These are phyloP conservation scores for Gloeostereum incarnatum DNA, from an alignment of 768 basidiomycete species.

Conservation along the genomic window DNA sequence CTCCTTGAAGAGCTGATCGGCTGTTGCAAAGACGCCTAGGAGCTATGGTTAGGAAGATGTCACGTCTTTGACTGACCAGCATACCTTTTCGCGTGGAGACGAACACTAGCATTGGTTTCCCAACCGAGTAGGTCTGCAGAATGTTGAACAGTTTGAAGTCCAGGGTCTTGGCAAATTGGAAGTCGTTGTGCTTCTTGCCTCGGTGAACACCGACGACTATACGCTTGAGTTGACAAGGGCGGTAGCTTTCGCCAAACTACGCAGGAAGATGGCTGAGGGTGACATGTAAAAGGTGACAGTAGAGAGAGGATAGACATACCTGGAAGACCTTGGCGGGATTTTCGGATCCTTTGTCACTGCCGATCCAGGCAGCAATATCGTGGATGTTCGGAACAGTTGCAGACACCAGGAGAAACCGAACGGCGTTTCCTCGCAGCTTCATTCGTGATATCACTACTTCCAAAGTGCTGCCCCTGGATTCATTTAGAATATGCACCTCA, in stretches of 20 bases:
- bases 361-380: slow-evolving; percentile 88
- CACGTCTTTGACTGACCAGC: neutral
- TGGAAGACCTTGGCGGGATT: slow-evolving; percentile 57
- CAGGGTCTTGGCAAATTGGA: slow-evolving; percentile 60
- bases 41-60: neutral
- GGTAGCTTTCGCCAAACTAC: slow-evolving; percentile 89
- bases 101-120: slow-evolving; percentile 86
- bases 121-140: slow-evolving; percentile 62
- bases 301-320: slow-evolving; percentile 24
- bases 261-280: neutral
- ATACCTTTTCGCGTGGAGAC: slow-evolving; percentile 81
- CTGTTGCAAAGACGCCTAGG: slow-evolving; percentile 56
- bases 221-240: slow-evolving; percentile 74
- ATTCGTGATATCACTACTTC: slow-evolving; percentile 95
- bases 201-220: slow-evolving; percentile 66
- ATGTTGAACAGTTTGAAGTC: slow-evolving; percentile 65
- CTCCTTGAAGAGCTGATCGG: slow-evolving; percentile 67
- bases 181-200: slow-evolving; percentile 63
- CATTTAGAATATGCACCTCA: slow-evolving; percentile 89
- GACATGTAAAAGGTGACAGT: no score
- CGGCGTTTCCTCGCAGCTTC: slow-evolving; percentile 60
- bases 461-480: slow-evolving; percentile 82
- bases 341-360: slow-evolving; percentile 23
- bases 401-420: slow-evolving; percentile 84
- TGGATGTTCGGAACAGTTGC: slow-evolving; percentile 92